Conservation (phyloP, 768 basidiomycete genomes). For the Phylloporus sp. region DNA sequence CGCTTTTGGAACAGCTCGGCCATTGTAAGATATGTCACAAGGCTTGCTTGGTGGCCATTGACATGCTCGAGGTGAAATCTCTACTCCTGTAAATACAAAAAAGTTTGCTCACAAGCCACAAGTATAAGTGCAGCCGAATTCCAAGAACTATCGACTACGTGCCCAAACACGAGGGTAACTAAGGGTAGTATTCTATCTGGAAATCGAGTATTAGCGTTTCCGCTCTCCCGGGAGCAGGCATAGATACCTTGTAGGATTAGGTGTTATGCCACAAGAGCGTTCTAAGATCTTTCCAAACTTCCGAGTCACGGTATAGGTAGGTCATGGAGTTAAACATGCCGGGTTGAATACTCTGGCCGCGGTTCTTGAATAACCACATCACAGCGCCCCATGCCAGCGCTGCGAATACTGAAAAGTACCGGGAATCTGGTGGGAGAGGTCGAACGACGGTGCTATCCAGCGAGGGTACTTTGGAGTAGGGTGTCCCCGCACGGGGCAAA, state of each 20-base stretch:
- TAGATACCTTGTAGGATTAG: slow-evolving; percentile 30
- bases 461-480: slow-evolving; percentile 46
- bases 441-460: slow-evolving; percentile 43
- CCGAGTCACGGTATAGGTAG: slow-evolving; percentile 93
- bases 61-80: slow-evolving; percentile 60
- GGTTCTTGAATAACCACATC: slow-evolving; percentile 92
- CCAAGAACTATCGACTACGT: slow-evolving; percentile 50
- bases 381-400: slow-evolving; percentile 92
- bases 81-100: not conserved
- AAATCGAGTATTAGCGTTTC: not conserved
- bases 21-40: slow-evolving; percentile 53
- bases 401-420: slow-evolving; percentile 83
- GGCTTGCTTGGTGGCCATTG: slow-evolving; percentile 59
- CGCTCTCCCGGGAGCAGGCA: not conserved
- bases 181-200: slow-evolving; percentile 6
- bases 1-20: slow-evolving; percentile 42
- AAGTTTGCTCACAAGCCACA: slow-evolving; percentile 7
- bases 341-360: slow-evolving; percentile 87
- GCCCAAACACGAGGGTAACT: slow-evolving; percentile 25
- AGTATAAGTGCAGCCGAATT: slow-evolving; percentile 64
- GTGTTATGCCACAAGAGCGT: slow-evolving; percentile 92
- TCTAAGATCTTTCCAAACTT: slow-evolving; percentile 75
- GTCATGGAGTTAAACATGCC: slow-evolving; percentile 97
- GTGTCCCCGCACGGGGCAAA: slow-evolving; percentile 69
- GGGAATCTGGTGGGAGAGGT: slow-evolving; percentile 80